Conservation (phyloP, 768 basidiomycete genomes). For the Lactarius psammicola region DNA sequence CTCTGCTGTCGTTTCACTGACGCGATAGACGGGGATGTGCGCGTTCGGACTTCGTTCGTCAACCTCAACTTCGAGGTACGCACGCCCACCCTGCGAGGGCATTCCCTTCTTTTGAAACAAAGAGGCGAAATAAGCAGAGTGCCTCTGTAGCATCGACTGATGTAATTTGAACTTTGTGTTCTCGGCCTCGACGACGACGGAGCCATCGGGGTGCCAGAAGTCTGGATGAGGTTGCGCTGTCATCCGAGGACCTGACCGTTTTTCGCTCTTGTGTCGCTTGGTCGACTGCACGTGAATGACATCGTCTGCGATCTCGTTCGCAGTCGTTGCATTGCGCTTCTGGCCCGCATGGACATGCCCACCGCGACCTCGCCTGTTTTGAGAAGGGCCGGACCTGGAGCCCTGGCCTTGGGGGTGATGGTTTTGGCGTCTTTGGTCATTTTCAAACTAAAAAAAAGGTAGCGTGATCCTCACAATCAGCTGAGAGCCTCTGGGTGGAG, state of each 20-base stretch:
- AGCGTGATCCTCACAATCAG: neutral
- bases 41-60: neutral
- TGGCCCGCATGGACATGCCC: neutral
- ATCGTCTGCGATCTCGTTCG: neutral
- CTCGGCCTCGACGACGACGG: conserved; percentile 38
- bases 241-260: neutral
- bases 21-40: conserved; percentile 29
- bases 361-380: neutral
- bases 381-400: neutral
- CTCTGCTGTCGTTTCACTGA: conserved; percentile 31
- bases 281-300: neutral
- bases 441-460: neutral
- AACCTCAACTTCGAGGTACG: conserved; percentile 12
- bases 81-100: neutral
- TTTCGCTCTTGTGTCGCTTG: conserved; percentile 6
- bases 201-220: conserved; percentile 41
- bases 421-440: neutral
- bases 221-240: conserved; percentile 12
- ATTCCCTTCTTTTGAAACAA: conserved; percentile 27
- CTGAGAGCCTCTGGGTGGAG: neutral
- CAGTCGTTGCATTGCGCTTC: conserved; percentile 4
- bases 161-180: conserved; percentile 39
- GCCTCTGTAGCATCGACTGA: conserved; percentile 36
- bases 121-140: conserved; percentile 38
- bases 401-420: neutral